These are phyloP conservation scores for Eucalyptus sp. DNA, from an alignment of 345 rosid species.

Conservation along the genomic window DNA sequence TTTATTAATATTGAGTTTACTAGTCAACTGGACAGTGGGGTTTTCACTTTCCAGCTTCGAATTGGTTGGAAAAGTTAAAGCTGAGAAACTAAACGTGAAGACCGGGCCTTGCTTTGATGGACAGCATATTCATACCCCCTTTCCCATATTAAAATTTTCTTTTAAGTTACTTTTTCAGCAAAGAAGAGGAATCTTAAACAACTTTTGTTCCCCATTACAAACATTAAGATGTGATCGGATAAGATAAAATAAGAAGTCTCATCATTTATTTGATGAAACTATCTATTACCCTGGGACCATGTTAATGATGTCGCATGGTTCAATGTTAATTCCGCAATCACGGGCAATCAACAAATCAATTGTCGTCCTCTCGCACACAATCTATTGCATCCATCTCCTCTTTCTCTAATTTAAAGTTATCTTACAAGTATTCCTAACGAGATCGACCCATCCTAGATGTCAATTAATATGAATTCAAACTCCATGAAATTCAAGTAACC, in stretches of 20 bases:
- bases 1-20: neutral
- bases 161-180: neutral
- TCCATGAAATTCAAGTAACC: neutral
- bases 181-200: neutral
- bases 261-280: neutral
- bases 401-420: neutral
- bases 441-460: neutral
- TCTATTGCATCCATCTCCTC: constrained; percentile 47
- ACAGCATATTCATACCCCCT: neutral
- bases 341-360: constrained; percentile 68
- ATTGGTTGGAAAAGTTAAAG: neutral
- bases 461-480: neutral
- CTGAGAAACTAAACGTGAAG: neutral
- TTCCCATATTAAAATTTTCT: neutral
- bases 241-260: neutral
- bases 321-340: constrained; percentile 84
- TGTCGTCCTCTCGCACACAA: constrained; percentile 76
- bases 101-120: neutral
- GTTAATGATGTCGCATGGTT: constrained; percentile 72
- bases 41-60: neutral
- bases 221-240: neutral
- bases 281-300: constrained; percentile 57
- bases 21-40: neutral
- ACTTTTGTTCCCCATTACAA: neutral
- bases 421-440: neutral